A percentile compares a stretch with the other conserved stretches of the same genome.
phyloP scores from a whole-genome alignment of 2,329 filamentous ascomycete species.

The Penicillium sp. region DNA sequence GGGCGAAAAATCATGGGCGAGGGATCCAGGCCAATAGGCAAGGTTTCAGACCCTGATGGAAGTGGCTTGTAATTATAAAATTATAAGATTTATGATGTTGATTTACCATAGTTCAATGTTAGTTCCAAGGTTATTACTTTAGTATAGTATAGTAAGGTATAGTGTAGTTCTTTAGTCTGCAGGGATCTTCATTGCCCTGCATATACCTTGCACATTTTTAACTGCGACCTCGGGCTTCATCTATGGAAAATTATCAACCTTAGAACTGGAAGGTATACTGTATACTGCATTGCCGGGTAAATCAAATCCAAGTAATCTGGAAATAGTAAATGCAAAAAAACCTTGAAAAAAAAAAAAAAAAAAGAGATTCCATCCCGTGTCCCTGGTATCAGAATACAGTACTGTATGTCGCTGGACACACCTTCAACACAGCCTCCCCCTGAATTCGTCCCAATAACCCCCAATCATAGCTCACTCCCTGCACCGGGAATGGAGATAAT shows the following conservation, averaged over 20 bases:
- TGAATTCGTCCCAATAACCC: slow-evolving; percentile 13
- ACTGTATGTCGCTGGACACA: background rate
- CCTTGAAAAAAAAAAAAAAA: background rate
- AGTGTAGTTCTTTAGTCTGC: background rate
- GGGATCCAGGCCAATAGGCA: background rate
- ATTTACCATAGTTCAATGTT: background rate
- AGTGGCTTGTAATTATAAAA: background rate
- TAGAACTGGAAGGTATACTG: background rate
- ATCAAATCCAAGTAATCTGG: background rate
- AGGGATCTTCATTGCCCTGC: slow-evolving; percentile 4
- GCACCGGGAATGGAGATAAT: slow-evolving; percentile 19
- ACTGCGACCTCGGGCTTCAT: too few species aligned
- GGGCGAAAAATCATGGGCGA: slow-evolving; percentile 4
- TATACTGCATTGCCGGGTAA: background rate
- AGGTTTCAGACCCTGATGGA: background rate
- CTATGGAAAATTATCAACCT: background rate
- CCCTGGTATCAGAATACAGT: slow-evolving; percentile 8
- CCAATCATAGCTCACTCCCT: slow-evolving; percentile 5
- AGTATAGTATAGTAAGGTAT: background rate
- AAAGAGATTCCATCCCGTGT: slow-evolving; percentile 1
- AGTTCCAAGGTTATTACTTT: background rate
- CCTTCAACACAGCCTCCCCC: slow-evolving; percentile 26
- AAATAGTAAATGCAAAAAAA: background rate
- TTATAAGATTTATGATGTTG: background rate
- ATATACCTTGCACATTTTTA: background rate